A percentile compares a stretch with the other conserved stretches of the same genome.
Conservation (phyloP, 495 filamentous ascomycete genomes). For the Neurospora sp. region DNA sequence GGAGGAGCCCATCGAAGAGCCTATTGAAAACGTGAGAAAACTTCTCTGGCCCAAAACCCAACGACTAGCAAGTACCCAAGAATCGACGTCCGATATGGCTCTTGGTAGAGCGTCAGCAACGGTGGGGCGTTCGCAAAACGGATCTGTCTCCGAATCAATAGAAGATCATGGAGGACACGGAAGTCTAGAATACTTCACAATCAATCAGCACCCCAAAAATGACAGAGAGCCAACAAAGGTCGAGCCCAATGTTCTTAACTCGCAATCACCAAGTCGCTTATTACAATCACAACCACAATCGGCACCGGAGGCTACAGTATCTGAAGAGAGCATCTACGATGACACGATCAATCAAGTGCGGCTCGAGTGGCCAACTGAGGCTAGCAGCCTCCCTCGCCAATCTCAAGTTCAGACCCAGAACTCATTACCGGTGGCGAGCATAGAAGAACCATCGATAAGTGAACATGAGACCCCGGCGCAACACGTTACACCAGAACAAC, state of each 20-base stretch:
- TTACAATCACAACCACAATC: neutral
- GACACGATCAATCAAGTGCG: neutral
- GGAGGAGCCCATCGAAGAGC: neutral
- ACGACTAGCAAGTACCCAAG: neutral
- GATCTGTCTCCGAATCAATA: neutral
- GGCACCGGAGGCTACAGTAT: neutral
- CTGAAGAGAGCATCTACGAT: neutral
- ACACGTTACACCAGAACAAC: neutral
- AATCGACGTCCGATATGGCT: neutral
- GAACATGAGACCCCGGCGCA: neutral
- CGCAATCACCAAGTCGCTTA: neutral
- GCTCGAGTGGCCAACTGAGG: neutral
- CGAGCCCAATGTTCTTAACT: neutral
- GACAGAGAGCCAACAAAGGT: neutral
- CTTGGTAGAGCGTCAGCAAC: neutral
- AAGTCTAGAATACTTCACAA: neutral
- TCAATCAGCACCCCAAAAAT: too few relatives aligned
- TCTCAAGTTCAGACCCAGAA: neutral
- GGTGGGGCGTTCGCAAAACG: neutral
- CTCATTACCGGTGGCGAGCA: neutral
- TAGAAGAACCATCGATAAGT: neutral
- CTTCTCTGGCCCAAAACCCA: constrained; percentile 18
- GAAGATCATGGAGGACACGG: neutral
- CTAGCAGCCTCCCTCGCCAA: neutral
- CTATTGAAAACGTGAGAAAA: neutral